These are phyloP conservation scores for Osmanthus fragrans DNA, from an alignment of 257 asterid species.

Conservation along the genomic window DNA sequence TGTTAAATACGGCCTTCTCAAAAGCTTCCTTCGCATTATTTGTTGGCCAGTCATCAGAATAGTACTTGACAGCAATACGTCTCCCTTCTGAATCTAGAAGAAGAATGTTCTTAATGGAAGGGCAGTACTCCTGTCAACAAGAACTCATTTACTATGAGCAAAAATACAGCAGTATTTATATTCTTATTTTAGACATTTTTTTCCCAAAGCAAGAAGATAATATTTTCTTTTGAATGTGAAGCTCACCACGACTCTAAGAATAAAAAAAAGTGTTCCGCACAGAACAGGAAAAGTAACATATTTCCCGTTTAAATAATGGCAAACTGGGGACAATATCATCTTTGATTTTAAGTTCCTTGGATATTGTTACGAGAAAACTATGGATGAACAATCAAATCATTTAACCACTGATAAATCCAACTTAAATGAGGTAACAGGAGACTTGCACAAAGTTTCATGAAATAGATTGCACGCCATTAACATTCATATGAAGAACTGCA, in stretches of 20 bases:
- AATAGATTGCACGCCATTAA: background rate
- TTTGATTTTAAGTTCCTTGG: background rate
- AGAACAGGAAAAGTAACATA: background rate
- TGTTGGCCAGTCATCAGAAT: constrained; percentile 80
- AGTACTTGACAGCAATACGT: constrained; percentile 75
- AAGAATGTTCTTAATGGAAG: constrained; percentile 67
- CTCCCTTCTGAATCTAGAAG: constrained; percentile 83
- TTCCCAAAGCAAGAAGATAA: background rate
- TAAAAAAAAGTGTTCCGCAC: background rate
- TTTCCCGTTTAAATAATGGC: background rate
- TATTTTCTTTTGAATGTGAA: background rate
- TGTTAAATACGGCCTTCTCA: constrained; percentile 69
- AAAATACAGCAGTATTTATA: background rate
- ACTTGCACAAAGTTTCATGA: background rate
- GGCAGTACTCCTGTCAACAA: constrained; percentile 55
- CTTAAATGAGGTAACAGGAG: background rate
- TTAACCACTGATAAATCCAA: background rate
- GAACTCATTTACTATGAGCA: constrained; percentile 1
- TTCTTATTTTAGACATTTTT: background rate
- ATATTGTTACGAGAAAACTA: background rate
- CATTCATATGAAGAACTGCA: background rate
- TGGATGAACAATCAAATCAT: background rate
- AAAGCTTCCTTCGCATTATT: constrained; percentile 64
- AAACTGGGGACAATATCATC: background rate
- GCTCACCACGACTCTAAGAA: background rate